Base-by-base conservation (phyloP, 1,284 basidiomycete genomes). In the Fomitopsis palustris region DNA sequence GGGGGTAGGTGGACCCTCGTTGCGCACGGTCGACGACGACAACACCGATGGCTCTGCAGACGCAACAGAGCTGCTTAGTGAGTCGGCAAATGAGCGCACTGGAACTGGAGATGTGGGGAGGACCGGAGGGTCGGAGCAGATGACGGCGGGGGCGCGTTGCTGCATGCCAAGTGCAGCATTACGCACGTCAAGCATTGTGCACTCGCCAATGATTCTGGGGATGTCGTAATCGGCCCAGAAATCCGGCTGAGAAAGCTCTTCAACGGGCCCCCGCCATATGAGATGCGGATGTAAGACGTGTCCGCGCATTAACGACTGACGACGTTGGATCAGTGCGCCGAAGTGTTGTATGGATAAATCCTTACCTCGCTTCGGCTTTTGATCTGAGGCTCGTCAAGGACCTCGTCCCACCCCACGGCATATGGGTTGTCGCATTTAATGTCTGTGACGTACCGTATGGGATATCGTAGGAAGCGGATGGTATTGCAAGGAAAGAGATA, bases 401-500 rank as follows among this genome's bases (percentile, higher is more conserved):
- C 82, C 5, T 84, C 77, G 54, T 83, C 79, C 87, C 91, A 93
- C 49, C 75, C 77, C 35, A 82, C 75, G 17, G 76, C 74, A 66
- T 87, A 89, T 3, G 88, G 85, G 49, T 80, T 82, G 54, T 80
- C 73, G 47, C 82, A 73, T 5, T 72, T 68, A 59, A 72, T 78
- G 35, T 80, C 77, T 12, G 72, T 73, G 23, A 96, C 74, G 67
- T 92, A 93, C 49, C 74, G 72, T 23, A 80, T 77, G 3, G 93
- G 90, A 35, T 77, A 74, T 54, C 85, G 84, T 61, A 95, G 72
- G 72, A 95, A 95, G 60, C 80, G 80, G 59, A 95, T 76, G 51
- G 88, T 77, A 75, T 94, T 94, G 77, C 87, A 90, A 2, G 93
- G 93, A 72, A 91, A 96, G 56, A 96, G 82, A 66, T 93, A 95